phyloP scores from a whole-genome alignment of 768 basidiomycete species.

The Naematelia aurantialba region DNA sequence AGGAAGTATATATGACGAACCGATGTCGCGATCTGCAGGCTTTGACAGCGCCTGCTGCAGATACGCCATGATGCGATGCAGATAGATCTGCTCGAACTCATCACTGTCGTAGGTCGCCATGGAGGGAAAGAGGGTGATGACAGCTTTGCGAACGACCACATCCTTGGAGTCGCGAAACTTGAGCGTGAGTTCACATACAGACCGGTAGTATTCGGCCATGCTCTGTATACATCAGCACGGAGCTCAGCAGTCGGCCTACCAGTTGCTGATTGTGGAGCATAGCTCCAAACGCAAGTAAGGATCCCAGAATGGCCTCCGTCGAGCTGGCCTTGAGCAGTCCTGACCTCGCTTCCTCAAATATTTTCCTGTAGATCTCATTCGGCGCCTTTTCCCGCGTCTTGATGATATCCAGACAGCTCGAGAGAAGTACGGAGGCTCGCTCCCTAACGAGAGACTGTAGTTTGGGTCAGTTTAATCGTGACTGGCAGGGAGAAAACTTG shows the following conservation, averaged over 20 bases:
- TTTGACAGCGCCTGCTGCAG: slow-evolving; percentile 83
- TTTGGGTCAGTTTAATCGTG: background rate
- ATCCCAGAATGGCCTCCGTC: slow-evolving; percentile 88
- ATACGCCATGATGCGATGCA: slow-evolving; percentile 91
- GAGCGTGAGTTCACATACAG: slow-evolving; percentile 84
- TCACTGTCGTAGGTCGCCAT: slow-evolving; percentile 91
- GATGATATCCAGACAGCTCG: slow-evolving; percentile 85
- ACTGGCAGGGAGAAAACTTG: slow-evolving; percentile 44
- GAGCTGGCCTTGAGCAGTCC: slow-evolving; percentile 71
- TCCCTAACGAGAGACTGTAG: slow-evolving; percentile 71
- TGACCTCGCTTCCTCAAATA: slow-evolving; percentile 79
- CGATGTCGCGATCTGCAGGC: slow-evolving; percentile 79
- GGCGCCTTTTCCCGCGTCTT: slow-evolving; percentile 63
- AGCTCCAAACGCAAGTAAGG: slow-evolving; percentile 83
- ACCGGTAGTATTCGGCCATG: slow-evolving; percentile 60
- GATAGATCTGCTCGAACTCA: slow-evolving; percentile 82
- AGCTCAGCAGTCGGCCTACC: slow-evolving; percentile 56
- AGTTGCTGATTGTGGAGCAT: slow-evolving; percentile 88
- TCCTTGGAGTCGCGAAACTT: slow-evolving; percentile 85
- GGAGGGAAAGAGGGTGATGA: slow-evolving; percentile 91
- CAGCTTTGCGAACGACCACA: slow-evolving; percentile 81
- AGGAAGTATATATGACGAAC: slow-evolving; percentile 53
- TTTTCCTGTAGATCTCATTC: slow-evolving; percentile 64
- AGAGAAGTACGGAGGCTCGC: slow-evolving; percentile 87
- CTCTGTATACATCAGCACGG: slow-evolving; percentile 35